These are phyloP conservation scores for Tylopilus sp. DNA, from an alignment of 768 basidiomycete species.

Conservation along the genomic window DNA sequence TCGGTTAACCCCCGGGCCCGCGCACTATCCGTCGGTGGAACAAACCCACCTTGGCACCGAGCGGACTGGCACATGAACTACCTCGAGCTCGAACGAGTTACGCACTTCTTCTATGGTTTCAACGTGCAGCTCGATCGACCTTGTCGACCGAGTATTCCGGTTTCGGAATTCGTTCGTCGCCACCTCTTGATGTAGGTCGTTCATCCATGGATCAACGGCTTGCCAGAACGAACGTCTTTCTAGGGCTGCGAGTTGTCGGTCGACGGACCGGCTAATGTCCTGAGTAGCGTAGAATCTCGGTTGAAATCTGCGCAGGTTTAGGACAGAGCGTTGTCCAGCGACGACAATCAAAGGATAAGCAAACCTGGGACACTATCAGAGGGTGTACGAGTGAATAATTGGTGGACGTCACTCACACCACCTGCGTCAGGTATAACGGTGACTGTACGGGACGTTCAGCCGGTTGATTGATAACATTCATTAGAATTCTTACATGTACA, in stretches of 20 bases:
- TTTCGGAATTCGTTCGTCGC: background rate
- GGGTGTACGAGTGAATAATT: no score
- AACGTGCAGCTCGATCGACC: background rate
- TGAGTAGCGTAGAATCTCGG: background rate
- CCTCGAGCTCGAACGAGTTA: background rate
- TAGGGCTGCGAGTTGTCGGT: background rate
- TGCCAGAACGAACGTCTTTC: conserved; percentile 1
- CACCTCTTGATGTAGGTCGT: background rate
- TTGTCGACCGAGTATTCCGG: background rate
- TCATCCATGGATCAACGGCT: conserved; percentile 1
- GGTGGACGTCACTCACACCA: background rate
- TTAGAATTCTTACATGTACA: background rate
- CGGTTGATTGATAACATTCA: no score
- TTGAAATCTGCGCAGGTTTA: conserved; percentile 3
- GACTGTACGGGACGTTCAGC: no score
- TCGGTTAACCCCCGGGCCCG: no score
- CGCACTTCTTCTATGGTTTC: background rate
- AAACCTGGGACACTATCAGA: background rate
- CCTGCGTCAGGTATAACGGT: background rate
- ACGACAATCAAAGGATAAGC: conserved; percentile 11
- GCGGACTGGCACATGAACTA: no score
- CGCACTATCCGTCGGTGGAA: no score
- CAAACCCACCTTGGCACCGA: no score
- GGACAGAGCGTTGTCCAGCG: conserved; percentile 20
- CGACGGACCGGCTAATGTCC: background rate